Base-by-base conservation (phyloP, 2,329 filamentous ascomycete species). In the Epichloe scottii region DNA sequence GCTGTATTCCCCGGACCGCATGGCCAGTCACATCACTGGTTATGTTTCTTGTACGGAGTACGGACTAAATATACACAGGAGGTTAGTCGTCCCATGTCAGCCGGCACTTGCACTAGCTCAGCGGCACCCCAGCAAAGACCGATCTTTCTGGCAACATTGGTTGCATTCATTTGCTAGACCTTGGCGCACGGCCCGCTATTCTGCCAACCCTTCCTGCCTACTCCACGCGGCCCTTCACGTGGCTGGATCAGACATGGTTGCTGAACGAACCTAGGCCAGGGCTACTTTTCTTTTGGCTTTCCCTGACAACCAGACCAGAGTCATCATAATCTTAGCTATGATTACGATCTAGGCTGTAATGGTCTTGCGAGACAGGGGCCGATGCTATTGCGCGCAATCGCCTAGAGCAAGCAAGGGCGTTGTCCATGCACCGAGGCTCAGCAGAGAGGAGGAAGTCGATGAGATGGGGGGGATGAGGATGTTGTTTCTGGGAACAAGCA, bases 161-260 rank as follows among this genome's bases (percentile, higher is more conserved):
- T 41, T 41, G n/a, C 21, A 11, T 33, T 21, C 48, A 15, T 26
- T 42, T 48, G 37, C 30, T 10, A 34, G 35, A 40, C 26, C 12
- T 30, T 15, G 40, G 34, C 46, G 47, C 49, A 52, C 49, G 49
- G 50, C 38, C 38, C 46, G 46, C 42, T 30, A 4, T 26, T 39
- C 26, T 30, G 30, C 30, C 30, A 10, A 8, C 26, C 26, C 43
- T 42, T 10, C 17, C 48, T 26, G 14, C 19, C 15, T 40, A 12
- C 33, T 43, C 42, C 35, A 41, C 39, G 47, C 35, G 35, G 12
- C 39, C 49, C 52, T 53, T 52, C 17, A 37, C 23, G 15, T 48
- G 45, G 38, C 50, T 50, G 47, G 21, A 49, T 52, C 26, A 56
- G 54, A 53, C 52, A 52, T 15, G 49, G 51, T 51, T 53, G 48